Conservation (phyloP, 2,329 filamentous ascomycete genomes). For the Escovopsis sp. region DNA sequence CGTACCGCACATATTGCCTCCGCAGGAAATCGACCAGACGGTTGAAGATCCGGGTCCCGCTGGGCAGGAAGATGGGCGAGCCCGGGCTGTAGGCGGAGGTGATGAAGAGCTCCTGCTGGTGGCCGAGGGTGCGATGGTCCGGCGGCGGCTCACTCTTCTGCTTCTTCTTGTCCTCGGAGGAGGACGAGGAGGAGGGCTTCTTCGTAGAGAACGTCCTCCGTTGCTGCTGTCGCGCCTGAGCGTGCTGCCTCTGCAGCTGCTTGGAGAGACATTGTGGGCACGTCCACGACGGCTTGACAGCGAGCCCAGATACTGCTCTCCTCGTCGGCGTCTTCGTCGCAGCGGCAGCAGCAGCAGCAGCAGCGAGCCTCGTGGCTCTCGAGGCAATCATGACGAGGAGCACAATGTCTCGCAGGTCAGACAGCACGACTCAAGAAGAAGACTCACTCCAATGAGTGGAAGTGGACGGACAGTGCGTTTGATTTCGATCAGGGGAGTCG, state of each 20-base stretch:
- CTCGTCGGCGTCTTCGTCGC: too few relatives aligned
- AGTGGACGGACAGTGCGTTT: neutral
- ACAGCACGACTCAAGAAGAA: constrained; percentile 1
- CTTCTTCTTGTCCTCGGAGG: too few relatives aligned
- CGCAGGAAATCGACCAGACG: constrained; percentile 69
- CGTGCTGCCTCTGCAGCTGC: too few relatives aligned
- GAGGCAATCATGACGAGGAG: constrained; percentile 19
- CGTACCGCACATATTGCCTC: constrained; percentile 69
- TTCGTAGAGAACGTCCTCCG: constrained; percentile 16
- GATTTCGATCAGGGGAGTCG: neutral
- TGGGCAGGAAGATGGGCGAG: constrained; percentile 70
- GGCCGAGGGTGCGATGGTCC: constrained; percentile 45
- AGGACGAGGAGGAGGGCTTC: too few relatives aligned
- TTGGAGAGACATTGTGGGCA: constrained; percentile 16
- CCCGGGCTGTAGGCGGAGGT: constrained; percentile 69
- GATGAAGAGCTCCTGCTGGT: constrained; percentile 62
- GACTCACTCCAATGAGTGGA: neutral
- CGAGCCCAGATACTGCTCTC: constrained; percentile 4
- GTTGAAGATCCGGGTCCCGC: constrained; percentile 71
- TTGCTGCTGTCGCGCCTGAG: too few relatives aligned
- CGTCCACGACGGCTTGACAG: constrained; percentile 13
- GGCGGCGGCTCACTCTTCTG: constrained; percentile 21
- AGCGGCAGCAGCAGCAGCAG: too few relatives aligned
- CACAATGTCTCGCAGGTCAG: constrained; percentile 2
- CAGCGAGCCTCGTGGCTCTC: constrained; percentile 9